phyloP scores from a whole-genome alignment of 805 yeast species.

The Schwanniomyces vanrijiae region DNA sequence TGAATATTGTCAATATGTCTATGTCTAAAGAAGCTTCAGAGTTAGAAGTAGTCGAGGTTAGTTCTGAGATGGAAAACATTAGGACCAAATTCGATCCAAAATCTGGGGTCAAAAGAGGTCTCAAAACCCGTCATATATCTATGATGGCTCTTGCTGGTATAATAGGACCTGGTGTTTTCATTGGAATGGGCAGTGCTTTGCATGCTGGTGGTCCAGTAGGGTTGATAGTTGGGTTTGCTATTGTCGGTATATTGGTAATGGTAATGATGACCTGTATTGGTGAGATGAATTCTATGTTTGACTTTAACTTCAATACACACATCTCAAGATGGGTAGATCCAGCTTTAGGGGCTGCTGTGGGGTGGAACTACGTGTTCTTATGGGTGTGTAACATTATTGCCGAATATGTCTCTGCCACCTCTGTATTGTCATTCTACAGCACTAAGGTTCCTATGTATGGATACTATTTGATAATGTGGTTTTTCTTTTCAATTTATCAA shows the following conservation, averaged over 20 bases:
- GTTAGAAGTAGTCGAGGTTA: constrained; percentile 1
- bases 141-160: constrained; percentile 55
- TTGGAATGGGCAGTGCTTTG: constrained; percentile 51
- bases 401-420: constrained; percentile 3
- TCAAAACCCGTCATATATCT: constrained; percentile 50
- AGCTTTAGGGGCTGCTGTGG: constrained; percentile 58
- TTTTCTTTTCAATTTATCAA: constrained; percentile 36
- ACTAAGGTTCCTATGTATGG: constrained; percentile 23
- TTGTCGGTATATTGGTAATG: constrained; percentile 4
- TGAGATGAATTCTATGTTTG: constrained; percentile 11
- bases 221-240: constrained; percentile 1
- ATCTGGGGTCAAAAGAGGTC: constrained; percentile 48
- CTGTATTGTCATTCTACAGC: constrained; percentile 2
- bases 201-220: constrained; percentile 57
- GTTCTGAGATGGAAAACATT: constrained; percentile 17
- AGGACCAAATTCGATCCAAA: constrained; percentile 16
- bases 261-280: constrained; percentile 5
- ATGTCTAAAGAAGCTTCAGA: neutral
- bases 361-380: constrained; percentile 47
- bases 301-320: constrained; percentile 48
- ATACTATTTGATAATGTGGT: constrained; percentile 47
- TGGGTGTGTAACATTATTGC: constrained; percentile 17
- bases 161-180: constrained; percentile 58
- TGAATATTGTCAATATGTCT: neutral
- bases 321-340: constrained; percentile 49